Evolutionary conservation across 208 protist genomes (phyloP).

Genomic region (Crithidia fasciculata): DNA sequence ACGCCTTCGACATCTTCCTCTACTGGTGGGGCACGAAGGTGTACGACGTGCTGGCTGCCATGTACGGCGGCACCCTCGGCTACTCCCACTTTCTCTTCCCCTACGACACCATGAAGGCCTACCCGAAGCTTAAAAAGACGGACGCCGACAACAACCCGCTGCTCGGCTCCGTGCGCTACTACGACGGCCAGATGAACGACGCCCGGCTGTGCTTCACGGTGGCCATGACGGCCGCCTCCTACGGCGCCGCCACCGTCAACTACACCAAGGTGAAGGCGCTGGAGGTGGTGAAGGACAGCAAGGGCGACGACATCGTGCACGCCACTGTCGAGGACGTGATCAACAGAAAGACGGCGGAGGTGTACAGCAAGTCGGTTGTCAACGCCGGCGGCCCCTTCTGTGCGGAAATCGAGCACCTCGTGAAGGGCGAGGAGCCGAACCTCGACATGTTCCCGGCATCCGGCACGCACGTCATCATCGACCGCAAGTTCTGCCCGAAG

Average conservation of each 20-base stretch:
- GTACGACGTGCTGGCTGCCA: slow-evolving; percentile 90
- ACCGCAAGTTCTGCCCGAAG: slow-evolving; percentile 77
- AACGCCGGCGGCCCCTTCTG: slow-evolving; percentile 93
- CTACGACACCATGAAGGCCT: slow-evolving; percentile 78
- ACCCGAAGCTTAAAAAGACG: slow-evolving; percentile 72
- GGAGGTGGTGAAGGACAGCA: slow-evolving; percentile 49
- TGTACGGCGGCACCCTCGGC: slow-evolving; percentile 76
- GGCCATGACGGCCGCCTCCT: slow-evolving; percentile 92
- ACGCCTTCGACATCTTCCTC: slow-evolving; percentile 78
- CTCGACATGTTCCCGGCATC: slow-evolving; percentile 74
- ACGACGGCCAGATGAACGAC: slow-evolving; percentile 97
- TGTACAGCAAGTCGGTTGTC: slow-evolving; percentile 90
- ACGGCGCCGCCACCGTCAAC: slow-evolving; percentile 94
- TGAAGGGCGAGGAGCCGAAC: slow-evolving; percentile 39
- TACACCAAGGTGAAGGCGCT: slow-evolving; percentile 85
- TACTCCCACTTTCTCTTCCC: slow-evolving; percentile 85
- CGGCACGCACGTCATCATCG: slow-evolving; percentile 90
- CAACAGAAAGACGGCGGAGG: slow-evolving; percentile 62
- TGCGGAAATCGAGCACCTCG: slow-evolving; percentile 83
- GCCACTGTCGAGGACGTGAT: slow-evolving; percentile 79
- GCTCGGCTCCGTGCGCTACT: slow-evolving; percentile 93
- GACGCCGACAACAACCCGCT: slow-evolving; percentile 68
- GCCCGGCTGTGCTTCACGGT: slow-evolving; percentile 94
- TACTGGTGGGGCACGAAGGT: slow-evolving; percentile 89
- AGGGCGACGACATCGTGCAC: slow-evolving; percentile 64